A percentile compares a stretch with the other conserved stretches of the same genome.
These are phyloP conservation scores for Pythium monospermum DNA, from an alignment of 352 stramenopile species.

Conservation along the genomic window DNA sequence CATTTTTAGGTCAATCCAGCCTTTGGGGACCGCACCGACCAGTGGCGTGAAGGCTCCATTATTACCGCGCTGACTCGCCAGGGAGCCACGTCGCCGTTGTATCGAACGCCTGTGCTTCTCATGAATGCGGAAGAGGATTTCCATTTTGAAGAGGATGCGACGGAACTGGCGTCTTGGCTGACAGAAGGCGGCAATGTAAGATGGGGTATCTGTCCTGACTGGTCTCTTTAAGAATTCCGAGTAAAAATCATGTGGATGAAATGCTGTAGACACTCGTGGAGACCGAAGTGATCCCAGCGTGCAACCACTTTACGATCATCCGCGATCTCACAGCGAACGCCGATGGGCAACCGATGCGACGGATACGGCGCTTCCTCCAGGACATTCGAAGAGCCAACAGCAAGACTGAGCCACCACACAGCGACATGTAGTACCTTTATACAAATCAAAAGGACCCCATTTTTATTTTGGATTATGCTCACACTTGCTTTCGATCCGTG, in stretches of 20 bases:
- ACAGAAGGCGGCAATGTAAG: constrained; percentile 46
- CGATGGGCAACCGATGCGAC: constrained; percentile 33
- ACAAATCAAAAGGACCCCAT: constrained; percentile 3
- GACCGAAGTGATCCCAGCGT: constrained; percentile 35
- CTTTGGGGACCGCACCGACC: constrained; percentile 61
- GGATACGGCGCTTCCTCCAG: constrained; percentile 49
- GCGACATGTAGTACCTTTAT: too few relatives aligned
- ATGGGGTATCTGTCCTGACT: too few relatives aligned
- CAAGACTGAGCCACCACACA: too few relatives aligned
- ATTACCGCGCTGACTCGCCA: constrained; percentile 37
- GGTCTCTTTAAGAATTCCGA: too few relatives aligned
- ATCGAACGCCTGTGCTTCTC: constrained; percentile 46
- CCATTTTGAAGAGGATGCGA: constrained; percentile 70
- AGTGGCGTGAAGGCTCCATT: constrained; percentile 70
- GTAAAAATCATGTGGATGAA: too few relatives aligned
- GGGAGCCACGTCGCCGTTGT: constrained; percentile 35
- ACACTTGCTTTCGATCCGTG: constrained; percentile 88
- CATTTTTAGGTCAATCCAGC: constrained; percentile 46
- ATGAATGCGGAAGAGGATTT: constrained; percentile 74
- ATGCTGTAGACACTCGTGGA: constrained; percentile 29
- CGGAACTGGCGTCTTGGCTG: constrained; percentile 64
- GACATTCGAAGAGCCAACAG: too few relatives aligned
- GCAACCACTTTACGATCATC: constrained; percentile 78
- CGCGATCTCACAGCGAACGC: constrained; percentile 39
- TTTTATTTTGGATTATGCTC: constrained; percentile 1